Percentiles rank a stretch among this genome's conserved stretches.
These are phyloP conservation scores for Bauhinia variegata DNA, from an alignment of 306 rosid species.

Conservation along the genomic window DNA sequence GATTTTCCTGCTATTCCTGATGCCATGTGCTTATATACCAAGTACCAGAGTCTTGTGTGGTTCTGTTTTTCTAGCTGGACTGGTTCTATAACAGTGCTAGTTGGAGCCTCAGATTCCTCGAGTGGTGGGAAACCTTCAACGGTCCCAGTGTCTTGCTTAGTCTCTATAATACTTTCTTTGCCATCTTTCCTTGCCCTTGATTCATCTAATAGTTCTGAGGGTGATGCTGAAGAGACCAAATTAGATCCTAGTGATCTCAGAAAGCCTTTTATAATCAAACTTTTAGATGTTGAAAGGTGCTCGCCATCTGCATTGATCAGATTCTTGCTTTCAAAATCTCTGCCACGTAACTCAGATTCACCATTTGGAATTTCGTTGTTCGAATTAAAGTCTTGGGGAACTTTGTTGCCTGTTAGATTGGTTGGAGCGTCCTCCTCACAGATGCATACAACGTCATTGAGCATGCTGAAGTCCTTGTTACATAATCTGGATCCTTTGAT, in stretches of 20 bases:
- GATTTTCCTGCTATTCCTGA: constrained; percentile 51
- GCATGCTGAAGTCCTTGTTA: constrained; percentile 30
- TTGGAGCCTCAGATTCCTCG: constrained; percentile 35
- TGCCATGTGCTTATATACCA: constrained; percentile 85
- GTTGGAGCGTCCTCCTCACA: constrained; percentile 44
- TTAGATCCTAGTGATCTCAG: constrained; percentile 43
- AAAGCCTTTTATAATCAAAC: constrained; percentile 41
- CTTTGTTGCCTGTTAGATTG: constrained; percentile 38
- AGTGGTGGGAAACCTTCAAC: constrained; percentile 22
- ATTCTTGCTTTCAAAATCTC: constrained; percentile 35
- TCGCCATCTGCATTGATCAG: constrained; percentile 33
- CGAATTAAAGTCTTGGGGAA: constrained; percentile 32
- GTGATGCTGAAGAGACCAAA: constrained; percentile 46
- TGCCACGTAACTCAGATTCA: constrained; percentile 33
- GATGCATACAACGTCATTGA: constrained; percentile 37
- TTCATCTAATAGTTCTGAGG: constrained; percentile 27
- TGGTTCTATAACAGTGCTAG: constrained; percentile 36
- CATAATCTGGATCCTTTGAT: constrained; percentile 35
- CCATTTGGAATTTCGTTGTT: constrained; percentile 35
- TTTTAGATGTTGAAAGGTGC: constrained; percentile 31
- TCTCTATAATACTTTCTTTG: constrained; percentile 36
- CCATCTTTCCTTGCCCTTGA: constrained; percentile 18
- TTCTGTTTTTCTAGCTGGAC: constrained; percentile 50
- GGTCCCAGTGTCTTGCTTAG: constrained; percentile 22
- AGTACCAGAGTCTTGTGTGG: constrained; percentile 63